A percentile compares a stretch with the other conserved stretches of the same genome.
Evolutionary conservation across 139 green algal genomes (phyloP).

Genomic region (Coccomyxa sp.): DNA sequence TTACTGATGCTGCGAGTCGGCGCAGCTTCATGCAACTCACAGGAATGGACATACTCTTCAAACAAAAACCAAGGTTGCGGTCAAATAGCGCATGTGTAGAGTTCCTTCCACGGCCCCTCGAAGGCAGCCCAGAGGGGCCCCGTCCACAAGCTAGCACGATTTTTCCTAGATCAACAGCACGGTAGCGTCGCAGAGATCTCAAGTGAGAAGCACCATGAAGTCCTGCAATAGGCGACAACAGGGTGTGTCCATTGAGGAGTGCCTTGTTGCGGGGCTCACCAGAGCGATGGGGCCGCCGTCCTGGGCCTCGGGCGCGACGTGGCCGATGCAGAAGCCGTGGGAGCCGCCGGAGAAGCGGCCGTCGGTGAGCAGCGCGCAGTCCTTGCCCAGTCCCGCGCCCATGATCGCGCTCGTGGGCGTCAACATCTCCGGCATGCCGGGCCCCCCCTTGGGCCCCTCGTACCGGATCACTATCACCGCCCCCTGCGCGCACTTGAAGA

Average conservation of each 20-base stretch:
- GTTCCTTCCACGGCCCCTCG: no score
- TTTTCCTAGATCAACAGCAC: no score
- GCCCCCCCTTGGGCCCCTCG: slow-evolving; percentile 94
- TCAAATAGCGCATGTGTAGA: no score
- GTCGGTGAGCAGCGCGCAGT: slow-evolving; percentile 95
- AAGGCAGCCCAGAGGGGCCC: no score
- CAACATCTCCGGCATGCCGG: slow-evolving; percentile 99
- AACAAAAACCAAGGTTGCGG: no score
- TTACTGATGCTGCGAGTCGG: background rate
- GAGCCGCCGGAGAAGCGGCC: slow-evolving; percentile 93
- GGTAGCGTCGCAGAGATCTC: no score
- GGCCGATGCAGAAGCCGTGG: slow-evolving; percentile 97
- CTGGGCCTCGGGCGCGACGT: slow-evolving; percentile 94
- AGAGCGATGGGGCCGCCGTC: slow-evolving; percentile 89
- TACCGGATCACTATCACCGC: slow-evolving; percentile 92
- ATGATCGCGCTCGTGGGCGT: slow-evolving; percentile 96
- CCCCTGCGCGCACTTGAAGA: slow-evolving; percentile 23
- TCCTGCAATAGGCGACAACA: no score
- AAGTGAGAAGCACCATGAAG: no score
- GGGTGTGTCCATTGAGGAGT: no score
- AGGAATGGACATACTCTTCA: background rate
- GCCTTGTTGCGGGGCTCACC: slow-evolving; percentile 28
- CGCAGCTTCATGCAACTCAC: background rate
- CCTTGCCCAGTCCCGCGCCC: slow-evolving; percentile 92
- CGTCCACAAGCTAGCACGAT: no score